These are phyloP conservation scores for Podosphaera xanthii DNA, from an alignment of 2,329 filamentous ascomycete genomes.

Conservation along the genomic window DNA sequence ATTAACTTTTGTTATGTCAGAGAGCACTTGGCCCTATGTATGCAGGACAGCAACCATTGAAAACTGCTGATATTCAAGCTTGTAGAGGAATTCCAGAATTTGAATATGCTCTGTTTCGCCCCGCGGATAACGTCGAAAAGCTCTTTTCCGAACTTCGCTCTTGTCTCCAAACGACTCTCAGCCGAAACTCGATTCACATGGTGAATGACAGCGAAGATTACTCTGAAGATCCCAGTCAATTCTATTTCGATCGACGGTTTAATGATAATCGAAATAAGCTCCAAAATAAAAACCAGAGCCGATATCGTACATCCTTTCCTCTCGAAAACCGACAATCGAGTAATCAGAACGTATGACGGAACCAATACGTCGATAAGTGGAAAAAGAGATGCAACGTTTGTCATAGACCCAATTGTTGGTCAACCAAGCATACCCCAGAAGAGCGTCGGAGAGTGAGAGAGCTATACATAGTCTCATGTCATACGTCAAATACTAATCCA, in stretches of 20 bases:
- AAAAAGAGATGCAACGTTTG: slow-evolving; percentile 1
- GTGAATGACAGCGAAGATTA: not conserved
- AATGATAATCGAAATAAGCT: not conserved
- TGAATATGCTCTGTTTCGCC: not conserved
- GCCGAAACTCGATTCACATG: not conserved
- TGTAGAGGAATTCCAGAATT: not conserved
- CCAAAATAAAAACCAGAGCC: not conserved
- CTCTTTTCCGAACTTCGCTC: not conserved
- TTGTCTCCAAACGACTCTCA: not conserved
- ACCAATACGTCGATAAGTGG: not conserved
- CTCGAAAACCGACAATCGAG: not conserved
- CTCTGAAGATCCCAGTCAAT: not conserved
- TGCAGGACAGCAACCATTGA: not conserved
- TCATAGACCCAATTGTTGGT: not conserved
- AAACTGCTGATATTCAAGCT: not conserved
- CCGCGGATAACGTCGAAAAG: not conserved
- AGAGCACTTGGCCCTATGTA: not conserved
- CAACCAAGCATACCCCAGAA: not conserved
- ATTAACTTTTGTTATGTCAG: not conserved
- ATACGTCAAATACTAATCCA: not conserved
- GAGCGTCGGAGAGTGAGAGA: not conserved
- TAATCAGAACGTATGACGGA: not conserved
- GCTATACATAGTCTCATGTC: not conserved
- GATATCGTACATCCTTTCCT: not conserved
- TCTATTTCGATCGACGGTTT: not conserved